These are phyloP conservation scores for Cryptococcus sp. DNA, from an alignment of 1,284 basidiomycete genomes.

Conservation along the genomic window DNA sequence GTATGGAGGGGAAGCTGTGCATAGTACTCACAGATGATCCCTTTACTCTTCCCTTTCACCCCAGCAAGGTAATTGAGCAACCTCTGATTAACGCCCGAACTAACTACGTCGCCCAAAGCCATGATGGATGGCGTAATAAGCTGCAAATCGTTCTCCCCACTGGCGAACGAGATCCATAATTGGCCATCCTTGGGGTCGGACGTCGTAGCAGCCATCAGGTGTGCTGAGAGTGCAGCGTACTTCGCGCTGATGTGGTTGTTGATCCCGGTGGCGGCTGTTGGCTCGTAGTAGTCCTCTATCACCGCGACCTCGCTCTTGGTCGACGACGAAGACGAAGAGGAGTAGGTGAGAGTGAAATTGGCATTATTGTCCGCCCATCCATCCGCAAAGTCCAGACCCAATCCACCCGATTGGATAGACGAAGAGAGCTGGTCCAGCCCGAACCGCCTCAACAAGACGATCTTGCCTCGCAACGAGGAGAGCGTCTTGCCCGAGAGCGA, in stretches of 20 bases:
- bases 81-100: slow-evolving; percentile 12
- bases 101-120: slow-evolving; percentile 7
- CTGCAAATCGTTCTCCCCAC: slow-evolving; percentile 6
- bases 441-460: slow-evolving; percentile 15
- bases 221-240: slow-evolving; percentile 2
- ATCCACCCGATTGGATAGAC: background rate
- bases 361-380: slow-evolving; percentile 14
- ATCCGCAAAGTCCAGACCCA: slow-evolving; percentile 9
- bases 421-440: slow-evolving; percentile 3
- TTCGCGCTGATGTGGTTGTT: slow-evolving; percentile 11
- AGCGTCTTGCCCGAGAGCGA: slow-evolving; percentile 8
- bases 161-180: slow-evolving; percentile 13
- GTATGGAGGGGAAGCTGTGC: background rate
- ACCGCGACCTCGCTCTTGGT: background rate
- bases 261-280: slow-evolving; percentile 1
- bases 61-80: slow-evolving; percentile 10
- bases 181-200: slow-evolving; percentile 7
- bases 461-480: slow-evolving; percentile 12
- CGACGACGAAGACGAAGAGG: background rate
- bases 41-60: slow-evolving; percentile 15
- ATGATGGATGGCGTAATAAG: slow-evolving; percentile 11
- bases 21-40: slow-evolving; percentile 16
- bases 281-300: slow-evolving; percentile 18
- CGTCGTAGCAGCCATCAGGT: slow-evolving; percentile 1
- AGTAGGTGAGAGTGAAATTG: slow-evolving; percentile 7